Conservation (phyloP, 352 stramenopile genomes). For the Phytophthora niederhauseri region DNA sequence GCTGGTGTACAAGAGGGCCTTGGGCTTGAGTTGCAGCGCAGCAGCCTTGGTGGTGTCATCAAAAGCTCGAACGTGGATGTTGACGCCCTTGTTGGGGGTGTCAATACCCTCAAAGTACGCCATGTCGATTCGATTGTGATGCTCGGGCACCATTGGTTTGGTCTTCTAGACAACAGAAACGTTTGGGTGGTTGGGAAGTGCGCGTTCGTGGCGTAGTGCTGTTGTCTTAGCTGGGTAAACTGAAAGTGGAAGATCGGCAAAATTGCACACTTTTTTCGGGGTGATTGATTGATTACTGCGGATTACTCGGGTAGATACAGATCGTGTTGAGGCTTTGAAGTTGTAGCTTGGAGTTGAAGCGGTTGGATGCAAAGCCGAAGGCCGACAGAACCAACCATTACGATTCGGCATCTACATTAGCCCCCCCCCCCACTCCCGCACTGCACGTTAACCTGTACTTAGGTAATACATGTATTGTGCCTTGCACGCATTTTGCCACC, state of each 20-base stretch:
- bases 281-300: neutral
- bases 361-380: neutral
- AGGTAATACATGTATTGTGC: no score
- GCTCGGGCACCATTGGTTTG: slow-evolving; percentile 1
- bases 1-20: slow-evolving; percentile 44
- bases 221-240: neutral
- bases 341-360: neutral
- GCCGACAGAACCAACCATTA: neutral
- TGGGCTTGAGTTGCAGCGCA: slow-evolving; percentile 21
- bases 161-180: neutral
- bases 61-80: slow-evolving; percentile 14
- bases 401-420: no score
- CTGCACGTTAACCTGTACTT: no score
- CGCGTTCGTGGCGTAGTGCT: neutral
- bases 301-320: neutral
- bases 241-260: slow-evolving; percentile 4
- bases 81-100: slow-evolving; percentile 3
- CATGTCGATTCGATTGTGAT: neutral
- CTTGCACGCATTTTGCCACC: no score
- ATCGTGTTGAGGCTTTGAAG: neutral
- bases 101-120: slow-evolving; percentile 8
- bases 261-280: neutral
- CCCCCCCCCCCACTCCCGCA: no score
- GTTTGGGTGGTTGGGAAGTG: neutral
- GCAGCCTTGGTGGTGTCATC: slow-evolving; percentile 14